Conservation (phyloP, 1,139 yeast species). For the Geotrichum klebahnii region DNA sequence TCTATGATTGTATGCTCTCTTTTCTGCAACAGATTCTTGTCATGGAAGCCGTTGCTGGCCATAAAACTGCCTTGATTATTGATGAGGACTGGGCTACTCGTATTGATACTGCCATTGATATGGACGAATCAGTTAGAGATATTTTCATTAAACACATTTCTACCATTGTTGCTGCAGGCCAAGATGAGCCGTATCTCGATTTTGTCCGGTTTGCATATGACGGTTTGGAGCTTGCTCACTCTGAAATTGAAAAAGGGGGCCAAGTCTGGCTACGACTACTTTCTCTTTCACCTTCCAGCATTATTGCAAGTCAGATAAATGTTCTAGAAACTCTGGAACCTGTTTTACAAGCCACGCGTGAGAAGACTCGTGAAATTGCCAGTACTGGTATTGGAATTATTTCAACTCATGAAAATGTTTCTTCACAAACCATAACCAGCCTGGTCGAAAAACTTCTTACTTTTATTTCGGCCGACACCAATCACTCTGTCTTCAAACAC, state of each 20-base stretch:
- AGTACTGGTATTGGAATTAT: conserved; percentile 56
- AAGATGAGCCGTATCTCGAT: conserved; percentile 23
- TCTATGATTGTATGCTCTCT: conserved; percentile 36
- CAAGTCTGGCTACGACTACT: conserved; percentile 31
- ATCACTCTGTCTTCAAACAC: conserved; percentile 15
- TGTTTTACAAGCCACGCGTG: conserved; percentile 33
- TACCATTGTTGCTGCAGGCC: neutral
- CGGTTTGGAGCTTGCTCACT: conserved; percentile 30
- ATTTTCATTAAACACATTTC: conserved; percentile 37
- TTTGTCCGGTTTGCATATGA: conserved; percentile 39
- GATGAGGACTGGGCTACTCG: conserved; percentile 77
- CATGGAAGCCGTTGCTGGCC: conserved; percentile 55
- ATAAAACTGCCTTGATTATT: conserved; percentile 53
- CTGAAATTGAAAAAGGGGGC: conserved; percentile 28
- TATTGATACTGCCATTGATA: conserved; percentile 65
- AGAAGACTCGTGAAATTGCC: conserved; percentile 35
- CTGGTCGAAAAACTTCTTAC: conserved; percentile 22
- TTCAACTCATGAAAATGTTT: conserved; percentile 44
- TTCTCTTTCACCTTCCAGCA: conserved; percentile 30
- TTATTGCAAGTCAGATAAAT: conserved; percentile 25
- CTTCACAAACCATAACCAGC: conserved; percentile 26
- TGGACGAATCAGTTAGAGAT: conserved; percentile 52
- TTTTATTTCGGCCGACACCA: conserved; percentile 10
- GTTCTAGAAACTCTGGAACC: conserved; percentile 20
- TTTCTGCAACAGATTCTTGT: conserved; percentile 51